These are phyloP conservation scores for Comarum palustre DNA, from an alignment of 306 rosid genomes.

Conservation along the genomic window DNA sequence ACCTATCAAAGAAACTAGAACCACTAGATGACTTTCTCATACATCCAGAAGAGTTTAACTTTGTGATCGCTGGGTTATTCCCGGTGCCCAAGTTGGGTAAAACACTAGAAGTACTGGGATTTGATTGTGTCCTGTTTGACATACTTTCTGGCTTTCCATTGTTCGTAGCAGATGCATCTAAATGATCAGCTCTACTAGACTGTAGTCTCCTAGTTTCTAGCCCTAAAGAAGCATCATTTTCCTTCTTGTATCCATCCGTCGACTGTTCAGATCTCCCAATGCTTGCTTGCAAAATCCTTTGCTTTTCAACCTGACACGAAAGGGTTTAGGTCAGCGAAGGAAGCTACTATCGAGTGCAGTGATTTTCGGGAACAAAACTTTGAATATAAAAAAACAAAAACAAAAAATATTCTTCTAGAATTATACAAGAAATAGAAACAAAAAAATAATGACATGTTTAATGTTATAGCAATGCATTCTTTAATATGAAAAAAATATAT, in stretches of 20 bases:
- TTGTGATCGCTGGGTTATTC: constrained; percentile 28
- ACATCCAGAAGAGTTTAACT: constrained; percentile 37
- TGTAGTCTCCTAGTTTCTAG: constrained; percentile 28
- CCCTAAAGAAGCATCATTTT: constrained; percentile 29
- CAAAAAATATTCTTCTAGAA: no score
- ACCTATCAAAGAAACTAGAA: constrained; percentile 77
- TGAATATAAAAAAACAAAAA: background rate
- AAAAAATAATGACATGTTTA: background rate
- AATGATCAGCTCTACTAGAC: constrained; percentile 30
- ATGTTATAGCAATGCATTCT: background rate
- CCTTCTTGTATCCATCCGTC: constrained; percentile 39
- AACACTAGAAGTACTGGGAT: constrained; percentile 35
- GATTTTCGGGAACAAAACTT: background rate
- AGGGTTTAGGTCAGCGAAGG: background rate
- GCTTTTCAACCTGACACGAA: constrained; percentile 70
- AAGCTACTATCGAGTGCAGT: background rate
- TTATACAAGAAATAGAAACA: background rate
- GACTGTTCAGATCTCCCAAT: constrained; percentile 38
- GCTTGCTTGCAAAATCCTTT: constrained; percentile 64
- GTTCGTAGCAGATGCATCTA: constrained; percentile 29
- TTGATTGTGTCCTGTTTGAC: constrained; percentile 27
- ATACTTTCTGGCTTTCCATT: constrained; percentile 34
- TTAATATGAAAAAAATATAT: background rate
- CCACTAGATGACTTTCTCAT: constrained; percentile 43
- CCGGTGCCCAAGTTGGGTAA: constrained; percentile 30